phyloP scores from a whole-genome alignment of 495 filamentous ascomycete genomes.

The Penicillium diatomitis region DNA sequence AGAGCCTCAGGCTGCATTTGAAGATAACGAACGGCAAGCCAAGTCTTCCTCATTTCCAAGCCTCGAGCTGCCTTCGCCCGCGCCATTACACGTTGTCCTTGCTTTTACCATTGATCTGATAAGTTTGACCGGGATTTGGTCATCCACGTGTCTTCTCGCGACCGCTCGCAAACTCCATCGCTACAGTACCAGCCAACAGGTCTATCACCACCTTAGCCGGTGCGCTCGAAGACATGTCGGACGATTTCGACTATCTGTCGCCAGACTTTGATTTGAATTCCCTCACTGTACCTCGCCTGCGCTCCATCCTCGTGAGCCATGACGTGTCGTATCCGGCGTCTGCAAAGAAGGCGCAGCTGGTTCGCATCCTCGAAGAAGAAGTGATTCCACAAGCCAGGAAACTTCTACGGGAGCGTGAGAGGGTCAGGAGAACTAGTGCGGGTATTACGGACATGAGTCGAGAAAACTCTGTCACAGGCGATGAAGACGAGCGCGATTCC shows the following conservation, averaged over 20 bases:
- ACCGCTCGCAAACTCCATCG: neutral
- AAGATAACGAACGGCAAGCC: constrained; percentile 16
- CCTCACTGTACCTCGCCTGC: constrained; percentile 76
- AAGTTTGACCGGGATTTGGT: too few relatives aligned
- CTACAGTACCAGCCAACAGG: neutral
- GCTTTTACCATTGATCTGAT: too few relatives aligned
- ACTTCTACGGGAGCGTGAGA: constrained; percentile 61
- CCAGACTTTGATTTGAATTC: constrained; percentile 73
- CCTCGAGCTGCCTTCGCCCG: too few relatives aligned
- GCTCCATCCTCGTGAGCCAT: constrained; percentile 81
- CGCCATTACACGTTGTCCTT: too few relatives aligned
- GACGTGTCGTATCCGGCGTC: constrained; percentile 74
- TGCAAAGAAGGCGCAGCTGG: constrained; percentile 79
- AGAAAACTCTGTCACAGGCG: constrained; percentile 38
- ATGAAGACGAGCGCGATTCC: constrained; percentile 34
- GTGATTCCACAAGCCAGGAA: constrained; percentile 68
- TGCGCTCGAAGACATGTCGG: constrained; percentile 43
- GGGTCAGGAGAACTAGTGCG: constrained; percentile 67
- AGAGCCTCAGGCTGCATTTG: constrained; percentile 9
- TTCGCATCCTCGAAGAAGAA: constrained; percentile 73
- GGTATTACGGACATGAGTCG: constrained; percentile 77
- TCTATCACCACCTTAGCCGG: neutral
- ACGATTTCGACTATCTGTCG: constrained; percentile 72
- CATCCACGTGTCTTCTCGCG: neutral
- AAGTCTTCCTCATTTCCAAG: too few relatives aligned